These are phyloP conservation scores for Calonectria hawksworthii DNA, from an alignment of 2,329 filamentous ascomycete genomes.

Conservation along the genomic window DNA sequence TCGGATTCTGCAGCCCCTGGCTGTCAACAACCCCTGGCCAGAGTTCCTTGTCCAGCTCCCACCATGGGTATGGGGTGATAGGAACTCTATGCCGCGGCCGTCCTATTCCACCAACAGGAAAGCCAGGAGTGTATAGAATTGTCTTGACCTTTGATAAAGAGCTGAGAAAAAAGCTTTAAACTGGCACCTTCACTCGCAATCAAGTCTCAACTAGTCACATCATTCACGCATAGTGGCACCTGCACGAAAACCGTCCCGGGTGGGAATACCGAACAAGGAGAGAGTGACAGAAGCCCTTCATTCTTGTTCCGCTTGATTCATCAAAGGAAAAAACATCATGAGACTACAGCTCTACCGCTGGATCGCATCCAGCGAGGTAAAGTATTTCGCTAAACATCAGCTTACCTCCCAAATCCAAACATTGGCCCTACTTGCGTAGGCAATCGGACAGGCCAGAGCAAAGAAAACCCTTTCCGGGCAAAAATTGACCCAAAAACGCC, in stretches of 20 bases:
- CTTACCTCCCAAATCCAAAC: constrained; percentile 10
- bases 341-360: constrained; percentile 31
- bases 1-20: not conserved
- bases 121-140: not conserved
- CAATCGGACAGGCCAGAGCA: constrained; percentile 11
- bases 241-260: not conserved
- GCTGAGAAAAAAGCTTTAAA: not conserved
- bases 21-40: not conserved
- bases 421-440: not conserved
- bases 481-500: not conserved
- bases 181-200: not conserved
- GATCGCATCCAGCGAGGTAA: constrained; percentile 29
- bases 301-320: constrained; percentile 41
- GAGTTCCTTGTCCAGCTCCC: not conserved
- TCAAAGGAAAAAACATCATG: constrained; percentile 35
- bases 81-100: not conserved
- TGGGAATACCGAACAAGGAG: constrained; percentile 7
- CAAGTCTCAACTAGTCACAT: not conserved
- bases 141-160: not conserved
- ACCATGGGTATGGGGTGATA: not conserved
- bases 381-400: constrained; percentile 8
- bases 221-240: not conserved
- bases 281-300: constrained; percentile 27
- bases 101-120: constrained; percentile 7
- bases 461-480: not conserved